A percentile compares a stretch with the other conserved stretches of the same genome.
Evolutionary conservation across 345 rosid species (phyloP).

Genomic region (Trapa bicornis): DNA sequence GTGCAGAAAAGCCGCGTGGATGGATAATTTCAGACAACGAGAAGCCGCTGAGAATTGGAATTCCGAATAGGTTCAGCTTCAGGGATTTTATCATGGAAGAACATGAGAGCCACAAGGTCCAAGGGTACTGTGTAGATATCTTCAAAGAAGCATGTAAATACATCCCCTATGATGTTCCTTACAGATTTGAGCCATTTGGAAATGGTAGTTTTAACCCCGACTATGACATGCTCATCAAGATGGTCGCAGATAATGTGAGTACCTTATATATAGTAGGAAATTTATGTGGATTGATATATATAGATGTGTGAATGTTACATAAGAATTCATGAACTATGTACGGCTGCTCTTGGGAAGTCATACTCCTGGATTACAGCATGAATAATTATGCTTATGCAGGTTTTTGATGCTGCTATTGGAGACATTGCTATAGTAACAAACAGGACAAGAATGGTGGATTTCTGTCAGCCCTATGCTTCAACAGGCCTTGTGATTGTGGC

Average conservation of each 20-base stretch:
- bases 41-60: slow-evolving; percentile 59
- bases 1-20: slow-evolving; percentile 58
- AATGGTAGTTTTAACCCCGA: slow-evolving; percentile 59
- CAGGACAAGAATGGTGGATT: slow-evolving; percentile 48
- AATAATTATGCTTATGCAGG: slow-evolving; percentile 18
- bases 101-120: slow-evolving; percentile 29
- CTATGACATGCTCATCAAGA: slow-evolving; percentile 33
- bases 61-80: slow-evolving; percentile 75
- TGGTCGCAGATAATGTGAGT: slow-evolving; percentile 57
- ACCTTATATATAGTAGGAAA: not conserved
- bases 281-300: too few relatives aligned
- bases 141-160: slow-evolving; percentile 55
- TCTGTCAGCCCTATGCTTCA: slow-evolving; percentile 59
- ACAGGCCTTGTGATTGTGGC: slow-evolving; percentile 68
- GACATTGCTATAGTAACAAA: slow-evolving; percentile 53
- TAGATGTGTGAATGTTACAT: too few relatives aligned
- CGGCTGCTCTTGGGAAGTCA: not conserved
- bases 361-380: not conserved
- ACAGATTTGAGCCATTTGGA: slow-evolving; percentile 48
- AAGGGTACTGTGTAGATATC: slow-evolving; percentile 70
- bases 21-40: slow-evolving; percentile 58
- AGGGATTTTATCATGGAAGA: slow-evolving; percentile 51
- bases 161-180: slow-evolving; percentile 66
- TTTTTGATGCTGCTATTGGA: slow-evolving; percentile 56
- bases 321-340: too few relatives aligned